Evolutionary conservation across 2,329 filamentous ascomycete genomes (phyloP).

Genomic region (Grosmannia serpens): DNA sequence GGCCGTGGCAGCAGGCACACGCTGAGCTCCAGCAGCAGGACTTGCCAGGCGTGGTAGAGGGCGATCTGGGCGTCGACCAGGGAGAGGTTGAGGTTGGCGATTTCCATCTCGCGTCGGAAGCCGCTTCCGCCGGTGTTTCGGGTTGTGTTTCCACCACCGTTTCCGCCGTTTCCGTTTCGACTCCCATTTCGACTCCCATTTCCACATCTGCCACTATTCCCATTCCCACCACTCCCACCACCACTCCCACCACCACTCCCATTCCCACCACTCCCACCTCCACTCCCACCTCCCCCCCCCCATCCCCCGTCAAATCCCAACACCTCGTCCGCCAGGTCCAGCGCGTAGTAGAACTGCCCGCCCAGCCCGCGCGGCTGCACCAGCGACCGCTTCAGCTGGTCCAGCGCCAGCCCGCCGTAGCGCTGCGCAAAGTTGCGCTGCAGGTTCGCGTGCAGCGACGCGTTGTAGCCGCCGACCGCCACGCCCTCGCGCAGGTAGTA

Average conservation of each 20-base stretch:
- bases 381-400: slow-evolving; percentile 67
- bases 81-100: slow-evolving; percentile 83
- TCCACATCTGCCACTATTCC: too few species aligned
- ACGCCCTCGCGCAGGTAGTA: slow-evolving; percentile 75
- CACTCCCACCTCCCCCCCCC: slow-evolving; percentile 35
- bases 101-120: slow-evolving; percentile 70
- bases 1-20: slow-evolving; percentile 40
- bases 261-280: too few species aligned
- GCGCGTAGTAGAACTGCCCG: slow-evolving; percentile 71
- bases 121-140: too few species aligned
- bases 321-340: slow-evolving; percentile 63
- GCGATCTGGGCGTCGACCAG: slow-evolving; percentile 83
- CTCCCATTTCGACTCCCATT: too few species aligned
- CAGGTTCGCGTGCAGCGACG: slow-evolving; percentile 75
- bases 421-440: slow-evolving; percentile 71
- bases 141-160: too few species aligned
- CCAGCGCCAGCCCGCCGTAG: slow-evolving; percentile 62
- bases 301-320: slow-evolving; percentile 69
- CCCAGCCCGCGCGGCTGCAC: slow-evolving; percentile 53
- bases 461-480: slow-evolving; percentile 71
- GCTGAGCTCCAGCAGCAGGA: slow-evolving; percentile 73
- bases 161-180: too few species aligned
- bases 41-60: slow-evolving; percentile 82
- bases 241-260: too few species aligned
- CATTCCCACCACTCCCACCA: too few species aligned